Percentiles rank a stretch among this genome's conserved stretches.
phyloP scores from a whole-genome alignment of 2,329 filamentous ascomycete species.

The Phialocephala sp. region DNA sequence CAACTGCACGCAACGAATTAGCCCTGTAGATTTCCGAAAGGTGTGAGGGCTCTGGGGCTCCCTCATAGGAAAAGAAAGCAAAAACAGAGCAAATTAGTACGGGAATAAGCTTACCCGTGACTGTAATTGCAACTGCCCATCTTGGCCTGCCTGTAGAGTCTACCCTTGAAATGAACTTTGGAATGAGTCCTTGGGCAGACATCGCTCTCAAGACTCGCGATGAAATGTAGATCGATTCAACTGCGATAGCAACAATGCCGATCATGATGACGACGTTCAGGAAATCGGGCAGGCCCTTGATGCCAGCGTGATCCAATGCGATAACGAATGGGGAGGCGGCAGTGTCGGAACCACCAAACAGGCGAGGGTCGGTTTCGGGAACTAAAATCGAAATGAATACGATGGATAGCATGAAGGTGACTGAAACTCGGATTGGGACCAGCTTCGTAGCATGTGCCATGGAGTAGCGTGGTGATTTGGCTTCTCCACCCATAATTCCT shows the following conservation, averaged over 20 bases:
- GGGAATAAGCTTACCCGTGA: too few relatives aligned
- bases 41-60: too few relatives aligned
- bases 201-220: conserved; percentile 36
- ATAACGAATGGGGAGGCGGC: conserved; percentile 34
- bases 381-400: conserved; percentile 32
- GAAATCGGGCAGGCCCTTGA: conserved; percentile 28
- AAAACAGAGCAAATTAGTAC: too few relatives aligned
- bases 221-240: conserved; percentile 34
- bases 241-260: conserved; percentile 21
- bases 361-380: conserved; percentile 28
- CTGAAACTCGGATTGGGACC: conserved; percentile 23
- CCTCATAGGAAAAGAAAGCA: too few relatives aligned
- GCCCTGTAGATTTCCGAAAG: too few relatives aligned
- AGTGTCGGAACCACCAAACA: conserved; percentile 27
- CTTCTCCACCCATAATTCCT: conserved; percentile 37
- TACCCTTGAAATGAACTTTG: conserved; percentile 24
- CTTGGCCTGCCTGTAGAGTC: conserved; percentile 23
- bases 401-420: conserved; percentile 23
- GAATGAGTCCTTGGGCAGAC: conserved; percentile 26
- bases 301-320: conserved; percentile 27
- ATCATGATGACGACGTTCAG: conserved; percentile 31
- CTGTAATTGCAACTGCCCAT: conserved; percentile 22
- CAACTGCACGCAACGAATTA: background rate
- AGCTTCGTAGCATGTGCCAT: conserved; percentile 27
- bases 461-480: conserved; percentile 24